These are phyloP conservation scores for Castanospermum australe DNA, from an alignment of 306 rosid genomes.

Conservation along the genomic window DNA sequence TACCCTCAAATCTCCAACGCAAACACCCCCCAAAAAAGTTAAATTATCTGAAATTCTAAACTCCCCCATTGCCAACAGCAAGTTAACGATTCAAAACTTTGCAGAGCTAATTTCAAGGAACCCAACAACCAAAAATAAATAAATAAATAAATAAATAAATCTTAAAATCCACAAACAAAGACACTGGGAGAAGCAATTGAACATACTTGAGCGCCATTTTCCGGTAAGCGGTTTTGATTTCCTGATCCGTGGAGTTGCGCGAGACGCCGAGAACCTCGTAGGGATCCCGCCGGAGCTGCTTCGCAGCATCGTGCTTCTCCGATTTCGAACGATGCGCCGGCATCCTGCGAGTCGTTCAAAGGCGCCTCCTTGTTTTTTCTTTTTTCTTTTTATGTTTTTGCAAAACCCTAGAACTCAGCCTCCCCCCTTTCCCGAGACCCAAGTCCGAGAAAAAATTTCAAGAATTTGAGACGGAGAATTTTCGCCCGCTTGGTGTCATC, in stretches of 20 bases:
- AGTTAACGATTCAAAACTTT: background rate
- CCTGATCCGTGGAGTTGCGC: slow-evolving; percentile 85
- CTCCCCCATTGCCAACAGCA: background rate
- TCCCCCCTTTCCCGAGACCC: background rate
- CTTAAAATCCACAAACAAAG: background rate
- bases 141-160: background rate
- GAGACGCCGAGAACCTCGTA: slow-evolving; percentile 96
- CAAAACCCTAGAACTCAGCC: slow-evolving; percentile 55
- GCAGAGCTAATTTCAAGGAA: background rate
- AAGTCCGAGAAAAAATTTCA: slow-evolving; percentile 20
- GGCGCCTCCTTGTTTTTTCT: background rate
- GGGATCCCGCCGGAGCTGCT: slow-evolving; percentile 85
- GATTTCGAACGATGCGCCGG: slow-evolving; percentile 76
- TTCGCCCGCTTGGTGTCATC: background rate
- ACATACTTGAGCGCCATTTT: slow-evolving; percentile 96
- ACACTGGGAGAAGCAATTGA: background rate
- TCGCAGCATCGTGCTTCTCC: slow-evolving; percentile 67
- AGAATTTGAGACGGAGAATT: slow-evolving; percentile 7
- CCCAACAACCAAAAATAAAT: background rate
- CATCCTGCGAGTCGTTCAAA: slow-evolving; percentile 51
- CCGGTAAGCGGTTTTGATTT: slow-evolving; percentile 89
- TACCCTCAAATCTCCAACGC: background rate
- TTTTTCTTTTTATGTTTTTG: background rate
- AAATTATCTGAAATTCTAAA: background rate
- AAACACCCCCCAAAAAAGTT: background rate